phyloP scores from a whole-genome alignment of 1,139 yeast genomes.

The Arxiozyma bovina region DNA sequence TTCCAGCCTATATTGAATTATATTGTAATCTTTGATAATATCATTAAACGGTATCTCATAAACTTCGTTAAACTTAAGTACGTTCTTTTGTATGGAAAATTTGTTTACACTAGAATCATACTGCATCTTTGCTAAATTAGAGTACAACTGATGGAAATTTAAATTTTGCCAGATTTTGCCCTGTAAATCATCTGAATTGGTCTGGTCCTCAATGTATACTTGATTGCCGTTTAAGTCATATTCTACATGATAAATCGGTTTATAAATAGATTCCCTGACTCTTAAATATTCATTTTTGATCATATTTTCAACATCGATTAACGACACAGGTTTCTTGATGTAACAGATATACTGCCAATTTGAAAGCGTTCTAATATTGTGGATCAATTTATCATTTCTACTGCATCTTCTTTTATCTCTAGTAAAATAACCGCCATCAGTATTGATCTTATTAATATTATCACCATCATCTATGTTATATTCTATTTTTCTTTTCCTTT shows the following conservation, averaged over 20 bases:
- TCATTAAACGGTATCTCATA: neutral
- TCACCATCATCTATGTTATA: neutral
- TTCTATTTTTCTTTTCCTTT: neutral
- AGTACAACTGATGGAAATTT: neutral
- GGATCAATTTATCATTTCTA: neutral
- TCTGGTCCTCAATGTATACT: slow-evolving; percentile 15
- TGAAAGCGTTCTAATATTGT: neutral
- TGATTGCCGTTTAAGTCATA: slow-evolving; percentile 21
- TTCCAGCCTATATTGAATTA: neutral
- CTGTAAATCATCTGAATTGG: neutral
- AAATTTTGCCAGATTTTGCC: neutral
- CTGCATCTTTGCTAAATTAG: neutral
- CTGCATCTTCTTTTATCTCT: neutral
- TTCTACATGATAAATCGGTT: slow-evolving; percentile 20
- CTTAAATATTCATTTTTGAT: neutral
- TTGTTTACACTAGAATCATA: neutral
- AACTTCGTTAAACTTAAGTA: neutral
- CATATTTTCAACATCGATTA: neutral
- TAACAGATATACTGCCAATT: neutral
- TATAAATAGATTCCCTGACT: slow-evolving; percentile 14
- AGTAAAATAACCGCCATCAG: neutral
- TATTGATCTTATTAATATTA: no score
- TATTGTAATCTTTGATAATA: neutral
- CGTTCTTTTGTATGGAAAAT: neutral
- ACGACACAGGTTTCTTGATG: neutral